These are phyloP conservation scores for Trypanosoma melophagium DNA, from an alignment of 208 protist genomes.

Conservation along the genomic window DNA sequence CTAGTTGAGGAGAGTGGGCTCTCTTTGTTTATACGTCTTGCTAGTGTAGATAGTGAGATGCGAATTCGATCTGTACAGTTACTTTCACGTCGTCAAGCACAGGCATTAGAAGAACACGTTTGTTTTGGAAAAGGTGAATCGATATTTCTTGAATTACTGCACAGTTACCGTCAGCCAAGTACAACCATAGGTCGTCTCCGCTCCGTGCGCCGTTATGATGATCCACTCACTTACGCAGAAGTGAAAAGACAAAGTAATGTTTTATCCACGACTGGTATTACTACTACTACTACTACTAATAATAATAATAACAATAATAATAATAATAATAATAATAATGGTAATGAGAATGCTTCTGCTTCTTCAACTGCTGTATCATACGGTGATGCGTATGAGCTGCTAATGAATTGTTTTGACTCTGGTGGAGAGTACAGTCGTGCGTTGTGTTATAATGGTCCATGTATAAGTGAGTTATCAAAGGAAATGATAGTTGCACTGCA, in stretches of 20 bases:
- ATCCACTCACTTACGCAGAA: background rate
- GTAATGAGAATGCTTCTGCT: background rate
- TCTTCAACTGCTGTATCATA: background rate
- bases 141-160: conserved; percentile 52
- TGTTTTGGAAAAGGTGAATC: conserved; percentile 65
- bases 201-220: conserved; percentile 9
- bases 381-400: conserved; percentile 25
- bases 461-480: conserved; percentile 70
- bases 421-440: conserved; percentile 54
- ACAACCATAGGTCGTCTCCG: background rate
- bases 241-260: background rate
- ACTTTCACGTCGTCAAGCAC: conserved; percentile 51
- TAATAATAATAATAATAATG: background rate
- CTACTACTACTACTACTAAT: conserved; percentile 2
- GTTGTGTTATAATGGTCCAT: conserved; percentile 69
- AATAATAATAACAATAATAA: background rate
- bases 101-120: conserved; percentile 52
- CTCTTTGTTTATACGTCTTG: conserved; percentile 66
- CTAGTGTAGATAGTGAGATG: conserved; percentile 76
- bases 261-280: background rate
- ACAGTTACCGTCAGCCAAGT: background rate
- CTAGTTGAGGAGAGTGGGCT: conserved; percentile 44
- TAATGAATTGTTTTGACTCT: conserved; percentile 39
- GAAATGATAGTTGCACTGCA: conserved; percentile 61
- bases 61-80: conserved; percentile 74